phyloP scores from a whole-genome alignment of 2,329 filamentous ascomycete genomes.

The Alternaria tenuissima region DNA sequence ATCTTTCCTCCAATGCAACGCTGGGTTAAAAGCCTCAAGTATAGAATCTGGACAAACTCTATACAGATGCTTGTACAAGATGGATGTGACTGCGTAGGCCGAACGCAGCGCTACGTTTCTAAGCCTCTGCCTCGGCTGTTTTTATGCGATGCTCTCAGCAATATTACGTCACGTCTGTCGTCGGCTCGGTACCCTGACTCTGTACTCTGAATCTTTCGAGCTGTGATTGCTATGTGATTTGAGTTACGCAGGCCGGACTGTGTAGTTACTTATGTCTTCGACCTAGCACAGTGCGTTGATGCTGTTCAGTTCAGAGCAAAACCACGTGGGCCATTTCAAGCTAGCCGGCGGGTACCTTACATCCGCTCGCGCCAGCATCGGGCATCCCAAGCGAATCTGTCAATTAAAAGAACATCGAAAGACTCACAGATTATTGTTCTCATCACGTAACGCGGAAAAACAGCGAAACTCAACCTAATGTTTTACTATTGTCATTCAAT shows the following conservation, averaged over 20 bases:
- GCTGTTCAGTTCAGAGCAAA: not conserved
- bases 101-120: not conserved
- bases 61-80: too few species aligned
- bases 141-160: not conserved
- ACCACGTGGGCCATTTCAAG: not conserved
- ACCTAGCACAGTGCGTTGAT: not conserved
- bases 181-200: not conserved
- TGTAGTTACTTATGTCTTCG: not conserved
- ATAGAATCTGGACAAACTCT: too few species aligned
- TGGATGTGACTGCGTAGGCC: too few species aligned
- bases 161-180: not conserved
- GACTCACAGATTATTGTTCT: not conserved
- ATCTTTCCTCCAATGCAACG: too few species aligned
- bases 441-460: too few species aligned
- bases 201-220: not conserved
- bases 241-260: not conserved
- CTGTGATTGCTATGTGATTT: not conserved
- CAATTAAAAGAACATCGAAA: not conserved
- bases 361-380: not conserved
- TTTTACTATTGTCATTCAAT: not conserved
- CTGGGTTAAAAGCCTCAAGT: too few species aligned
- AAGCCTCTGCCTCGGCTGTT: not conserved
- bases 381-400: not conserved
- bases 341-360: conserved; percentile 4
- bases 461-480: not conserved